A percentile compares a stretch with the other conserved stretches of the same genome.
Evolutionary conservation across 192 early-diverging fungal species (phyloP).

Genomic region (Coemansia sp.): DNA sequence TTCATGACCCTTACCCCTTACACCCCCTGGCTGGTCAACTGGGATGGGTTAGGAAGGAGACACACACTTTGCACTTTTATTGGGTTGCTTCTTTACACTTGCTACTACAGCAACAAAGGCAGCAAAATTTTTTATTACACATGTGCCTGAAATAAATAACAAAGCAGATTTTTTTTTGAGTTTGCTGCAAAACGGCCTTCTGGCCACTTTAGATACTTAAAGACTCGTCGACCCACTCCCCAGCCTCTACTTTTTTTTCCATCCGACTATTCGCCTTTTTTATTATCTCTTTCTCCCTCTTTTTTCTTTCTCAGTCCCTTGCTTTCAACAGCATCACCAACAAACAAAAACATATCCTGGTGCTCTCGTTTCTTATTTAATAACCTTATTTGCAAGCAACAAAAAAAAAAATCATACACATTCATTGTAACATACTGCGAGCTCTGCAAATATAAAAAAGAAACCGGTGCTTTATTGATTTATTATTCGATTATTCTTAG

Average conservation of each 20-base stretch:
- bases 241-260: not conserved
- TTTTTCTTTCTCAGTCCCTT: not conserved
- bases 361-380: not conserved
- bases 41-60: not conserved
- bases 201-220: not conserved
- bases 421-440: not conserved
- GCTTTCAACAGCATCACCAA: not conserved
- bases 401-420: too few species aligned
- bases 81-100: not conserved
- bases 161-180: not conserved
- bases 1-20: not conserved
- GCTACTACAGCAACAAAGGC: not conserved
- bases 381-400: not conserved
- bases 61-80: not conserved
- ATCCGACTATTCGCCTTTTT: not conserved
- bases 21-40: not conserved
- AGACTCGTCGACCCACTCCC: constrained; percentile 1
- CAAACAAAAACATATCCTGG: not conserved
- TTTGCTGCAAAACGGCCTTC: not conserved
- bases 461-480: constrained; percentile 3
- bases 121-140: not conserved
- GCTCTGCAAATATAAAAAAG: not conserved
- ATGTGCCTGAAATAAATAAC: constrained; percentile 2
- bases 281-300: not conserved
- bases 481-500: not conserved